Conservation (phyloP, 768 basidiomycete genomes). For the Strobilomyces confusus region DNA sequence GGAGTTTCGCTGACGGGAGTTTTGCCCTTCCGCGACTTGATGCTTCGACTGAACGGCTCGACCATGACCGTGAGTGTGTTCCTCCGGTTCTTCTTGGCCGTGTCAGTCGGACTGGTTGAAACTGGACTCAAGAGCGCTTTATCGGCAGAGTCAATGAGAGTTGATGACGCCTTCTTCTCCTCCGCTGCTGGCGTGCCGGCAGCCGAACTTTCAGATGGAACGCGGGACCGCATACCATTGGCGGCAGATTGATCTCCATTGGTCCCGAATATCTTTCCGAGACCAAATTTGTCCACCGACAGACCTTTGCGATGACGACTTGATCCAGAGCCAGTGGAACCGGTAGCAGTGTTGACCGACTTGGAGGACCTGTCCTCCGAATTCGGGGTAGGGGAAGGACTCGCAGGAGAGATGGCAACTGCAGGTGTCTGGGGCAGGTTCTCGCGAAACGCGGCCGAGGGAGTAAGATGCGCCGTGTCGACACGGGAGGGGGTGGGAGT, state of each 20-base stretch:
- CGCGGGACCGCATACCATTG: slow-evolving; percentile 37
- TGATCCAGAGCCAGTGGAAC: slow-evolving; percentile 38
- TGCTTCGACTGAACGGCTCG: slow-evolving; percentile 60
- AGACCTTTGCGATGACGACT: slow-evolving; percentile 63
- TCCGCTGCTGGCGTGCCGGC: slow-evolving; percentile 19
- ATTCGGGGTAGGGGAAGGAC: slow-evolving; percentile 35
- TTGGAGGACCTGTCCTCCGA: slow-evolving; percentile 27
- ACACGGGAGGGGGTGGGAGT: slow-evolving; percentile 18
- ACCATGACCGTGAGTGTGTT: slow-evolving; percentile 89
- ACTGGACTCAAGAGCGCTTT: slow-evolving; percentile 36
- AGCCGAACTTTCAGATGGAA: slow-evolving; percentile 40
- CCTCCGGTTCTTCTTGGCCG: slow-evolving; percentile 59
- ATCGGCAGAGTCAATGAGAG: slow-evolving; percentile 21
- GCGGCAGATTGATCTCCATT: slow-evolving; percentile 31
- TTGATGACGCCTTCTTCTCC: slow-evolving; percentile 14
- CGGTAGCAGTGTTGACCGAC: slow-evolving; percentile 26
- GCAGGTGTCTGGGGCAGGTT: slow-evolving; percentile 28
- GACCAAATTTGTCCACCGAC: slow-evolving; percentile 75
- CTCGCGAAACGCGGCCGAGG: slow-evolving; percentile 27
- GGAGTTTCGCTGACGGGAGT: slow-evolving; percentile 33
- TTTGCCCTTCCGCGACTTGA: slow-evolving; percentile 35
- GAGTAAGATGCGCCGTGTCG: slow-evolving; percentile 19
- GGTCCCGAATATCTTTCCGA: slow-evolving; percentile 68
- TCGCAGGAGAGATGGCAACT: slow-evolving; percentile 39
- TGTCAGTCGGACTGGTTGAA: slow-evolving; percentile 23